Conservation (phyloP, 768 basidiomycete genomes). For the Royoungia palumana region DNA sequence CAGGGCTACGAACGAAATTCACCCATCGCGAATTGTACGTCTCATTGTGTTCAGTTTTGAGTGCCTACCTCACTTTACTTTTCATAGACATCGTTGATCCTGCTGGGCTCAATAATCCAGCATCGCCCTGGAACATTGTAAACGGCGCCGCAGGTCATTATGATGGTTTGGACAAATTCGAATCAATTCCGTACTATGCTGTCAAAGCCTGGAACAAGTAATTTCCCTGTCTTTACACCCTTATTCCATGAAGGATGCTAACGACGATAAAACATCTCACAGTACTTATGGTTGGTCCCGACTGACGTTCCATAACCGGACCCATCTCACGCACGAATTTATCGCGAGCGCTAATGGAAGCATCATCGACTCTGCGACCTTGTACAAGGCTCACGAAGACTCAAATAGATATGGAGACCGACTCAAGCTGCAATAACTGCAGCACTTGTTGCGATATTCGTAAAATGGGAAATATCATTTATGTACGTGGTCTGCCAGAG, state of each 20-base stretch:
- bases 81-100: slow-evolving; percentile 17
- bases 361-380: slow-evolving; percentile 16
- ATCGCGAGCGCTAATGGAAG: slow-evolving; percentile 28
- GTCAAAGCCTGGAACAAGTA: slow-evolving; percentile 13
- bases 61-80: background rate
- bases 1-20: slow-evolving; percentile 26
- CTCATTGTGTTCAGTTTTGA: too few relatives aligned
- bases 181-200: background rate
- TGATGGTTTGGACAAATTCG: slow-evolving; percentile 23
- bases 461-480: too few relatives aligned
- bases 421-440: too few relatives aligned
- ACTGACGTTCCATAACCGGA: slow-evolving; percentile 29
- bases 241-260: background rate
- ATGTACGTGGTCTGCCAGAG: too few relatives aligned
- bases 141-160: slow-evolving; percentile 29
- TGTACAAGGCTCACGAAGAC: too few relatives aligned
- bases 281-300: slow-evolving; percentile 29
- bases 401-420: too few relatives aligned
- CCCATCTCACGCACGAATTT: slow-evolving; percentile 31
- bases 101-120: slow-evolving; percentile 22
- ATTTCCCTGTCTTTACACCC: background rate
- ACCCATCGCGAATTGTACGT: slow-evolving; percentile 25
- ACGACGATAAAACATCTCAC: background rate
- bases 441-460: too few relatives aligned
- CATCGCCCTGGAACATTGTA: slow-evolving; percentile 26